These are phyloP conservation scores for Aureobasidium melanogenum DNA, from an alignment of 2,329 filamentous ascomycete species.

Conservation along the genomic window DNA sequence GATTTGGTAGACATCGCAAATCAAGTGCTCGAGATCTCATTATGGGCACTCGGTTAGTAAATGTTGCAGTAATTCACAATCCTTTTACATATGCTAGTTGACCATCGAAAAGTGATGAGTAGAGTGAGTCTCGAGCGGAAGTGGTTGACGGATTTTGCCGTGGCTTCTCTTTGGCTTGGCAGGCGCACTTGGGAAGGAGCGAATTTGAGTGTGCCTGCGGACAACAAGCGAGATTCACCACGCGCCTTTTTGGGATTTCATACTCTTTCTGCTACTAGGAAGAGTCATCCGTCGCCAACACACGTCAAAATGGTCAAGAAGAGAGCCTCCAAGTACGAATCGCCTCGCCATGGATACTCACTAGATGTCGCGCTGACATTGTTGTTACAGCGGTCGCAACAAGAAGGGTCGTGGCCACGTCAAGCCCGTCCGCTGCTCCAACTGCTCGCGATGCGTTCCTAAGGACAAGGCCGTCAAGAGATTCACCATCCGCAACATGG, in stretches of 20 bases:
- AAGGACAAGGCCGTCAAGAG: conserved; percentile 99
- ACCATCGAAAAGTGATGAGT: neutral
- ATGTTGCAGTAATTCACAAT: neutral
- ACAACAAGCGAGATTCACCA: neutral
- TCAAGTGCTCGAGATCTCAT: no score
- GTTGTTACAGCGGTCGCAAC: conserved; percentile 74
- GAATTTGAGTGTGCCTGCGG: neutral
- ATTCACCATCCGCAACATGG: conserved; percentile 99
- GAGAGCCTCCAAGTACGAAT: conserved; percentile 61
- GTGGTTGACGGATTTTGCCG: neutral
- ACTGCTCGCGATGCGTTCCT: conserved; percentile 74
- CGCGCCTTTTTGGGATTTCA: conserved; percentile 2
- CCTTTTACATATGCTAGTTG: neutral
- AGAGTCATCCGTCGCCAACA: conserved; percentile 3
- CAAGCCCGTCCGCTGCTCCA: conserved; percentile 95
- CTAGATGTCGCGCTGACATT: conserved; percentile 9
- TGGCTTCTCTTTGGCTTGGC: neutral
- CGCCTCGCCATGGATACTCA: conserved; percentile 14
- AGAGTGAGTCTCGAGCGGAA: neutral
- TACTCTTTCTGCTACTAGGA: neutral
- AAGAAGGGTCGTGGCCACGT: conserved; percentile 99
- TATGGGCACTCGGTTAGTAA: no score
- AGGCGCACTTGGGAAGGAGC: neutral
- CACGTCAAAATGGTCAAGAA: conserved; percentile 61
- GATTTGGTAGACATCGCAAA: no score